These are phyloP conservation scores for Aspergillus costaricaensis DNA, from an alignment of 2,329 filamentous ascomycete species.

Conservation along the genomic window DNA sequence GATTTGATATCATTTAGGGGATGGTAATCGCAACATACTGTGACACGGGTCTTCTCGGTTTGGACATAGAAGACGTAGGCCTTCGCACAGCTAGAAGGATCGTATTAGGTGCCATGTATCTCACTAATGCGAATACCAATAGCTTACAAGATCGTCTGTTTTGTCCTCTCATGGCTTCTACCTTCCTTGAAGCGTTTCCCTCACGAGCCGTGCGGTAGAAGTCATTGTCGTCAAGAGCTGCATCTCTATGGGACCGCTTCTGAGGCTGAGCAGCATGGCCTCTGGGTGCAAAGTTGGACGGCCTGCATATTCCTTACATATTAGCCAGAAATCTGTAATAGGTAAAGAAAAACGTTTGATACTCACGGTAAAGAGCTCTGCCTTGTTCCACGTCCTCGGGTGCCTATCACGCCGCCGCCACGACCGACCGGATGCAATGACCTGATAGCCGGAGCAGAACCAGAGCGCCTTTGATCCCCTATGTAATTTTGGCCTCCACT, in stretches of 20 bases:
- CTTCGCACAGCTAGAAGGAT: background rate
- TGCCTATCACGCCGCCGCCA: slow-evolving; percentile 30
- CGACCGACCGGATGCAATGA: slow-evolving; percentile 17
- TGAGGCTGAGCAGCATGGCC: slow-evolving; percentile 4
- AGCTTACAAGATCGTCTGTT: slow-evolving; percentile 5
- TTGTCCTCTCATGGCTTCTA: background rate
- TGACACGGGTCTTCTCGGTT: background rate
- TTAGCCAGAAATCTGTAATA: background rate
- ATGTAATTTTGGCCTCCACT: slow-evolving; percentile 20
- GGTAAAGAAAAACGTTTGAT: background rate
- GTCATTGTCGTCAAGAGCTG: slow-evolving; percentile 24
- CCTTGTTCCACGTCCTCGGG: slow-evolving; percentile 17
- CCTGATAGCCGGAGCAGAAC: slow-evolving; percentile 3
- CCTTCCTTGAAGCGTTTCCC: background rate
- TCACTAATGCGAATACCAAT: too few relatives aligned
- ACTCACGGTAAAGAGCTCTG: background rate
- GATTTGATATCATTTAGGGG: background rate
- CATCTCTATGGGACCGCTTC: slow-evolving; percentile 17
- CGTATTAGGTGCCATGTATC: background rate
- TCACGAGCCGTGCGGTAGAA: background rate
- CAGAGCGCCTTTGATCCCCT: slow-evolving; percentile 6
- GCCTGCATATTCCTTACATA: background rate
- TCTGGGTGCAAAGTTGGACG: slow-evolving; percentile 2
- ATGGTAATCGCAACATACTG: background rate
- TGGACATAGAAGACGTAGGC: background rate